Evolutionary conservation across 1,284 basidiomycete species (phyloP), one percentile per base, ranked within the genome.

Genomic region (Peniophora sp.): DNA sequence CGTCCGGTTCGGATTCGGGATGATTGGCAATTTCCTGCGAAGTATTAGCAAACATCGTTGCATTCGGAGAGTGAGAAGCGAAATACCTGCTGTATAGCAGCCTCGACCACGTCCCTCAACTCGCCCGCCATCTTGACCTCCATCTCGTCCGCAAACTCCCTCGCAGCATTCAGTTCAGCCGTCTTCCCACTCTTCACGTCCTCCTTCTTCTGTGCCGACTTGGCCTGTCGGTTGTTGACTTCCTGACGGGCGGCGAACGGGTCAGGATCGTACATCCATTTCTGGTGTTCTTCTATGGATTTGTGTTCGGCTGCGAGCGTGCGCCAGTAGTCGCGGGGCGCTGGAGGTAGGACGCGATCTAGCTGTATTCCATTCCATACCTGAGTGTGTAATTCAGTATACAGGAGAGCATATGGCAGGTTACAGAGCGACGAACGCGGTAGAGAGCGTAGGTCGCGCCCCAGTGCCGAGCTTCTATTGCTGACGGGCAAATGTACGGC

Each of bases 401-500:
- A 19, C 20, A n/a, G n/a, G n/a, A n/a, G n/a, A n/a, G n/a, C n/a
- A n/a, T n/a, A n/a, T n/a, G n/a, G n/a, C n/a, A n/a, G n/a, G n/a
- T n/a, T n/a, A n/a, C n/a, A n/a, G 27, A 32, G 27, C 27, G 27
- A 81, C 87, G 67, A 64, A 92, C 89, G 55, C 92, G 81, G 67
- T 92, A 90, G 51, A 95, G 66, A 24, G 90, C 90, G 60, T 92
- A 93, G 2, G 89, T 89, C 22, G 92, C 91, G 20, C 86, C 90
- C 80, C 85, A 93, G 61, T 95, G 92, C 47, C 81, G 84, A 17
- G 91, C 90, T 67, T 93, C 85, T 24, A 85, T 63, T 2, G 80
- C 75, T 17, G 81, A 81, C 3, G 78, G 74, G 50, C 80, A 73
- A 43, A 76, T 64, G 59, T 86, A 76, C 12, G 83, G 76, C 6